Evolutionary conservation across 2,329 filamentous ascomycete genomes (phyloP), one percentile per base, ranked within the genome.

Genomic region (Claviceps sp.): DNA sequence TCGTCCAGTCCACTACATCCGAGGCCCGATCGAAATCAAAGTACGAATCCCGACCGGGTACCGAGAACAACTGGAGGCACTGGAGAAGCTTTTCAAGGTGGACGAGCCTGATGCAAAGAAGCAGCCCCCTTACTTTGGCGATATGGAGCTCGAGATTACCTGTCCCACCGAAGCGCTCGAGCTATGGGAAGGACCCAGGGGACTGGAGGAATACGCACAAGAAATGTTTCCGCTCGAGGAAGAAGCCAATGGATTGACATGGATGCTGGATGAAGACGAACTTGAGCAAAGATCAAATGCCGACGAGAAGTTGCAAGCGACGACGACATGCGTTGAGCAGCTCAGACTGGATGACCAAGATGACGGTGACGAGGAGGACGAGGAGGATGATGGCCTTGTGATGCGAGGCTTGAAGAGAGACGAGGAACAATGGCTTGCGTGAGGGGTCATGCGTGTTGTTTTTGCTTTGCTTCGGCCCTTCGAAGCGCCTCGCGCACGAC

Each of bases 181-280:
- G 59, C 72, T 98, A 24, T 97, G 93, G 93, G 88, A 95, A 64
- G 93, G 89, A 4, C 88, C 88, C 58, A 78, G 93, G 51, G 86
- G 88, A 34, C 78, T 97, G 59, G 89, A 96, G 64, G 93, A 97
- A 68, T 98, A 97, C 65, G 91, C 91, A 1, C 78, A 86, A 48
- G 93, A 97, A 65, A 89, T 94, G 30, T 97, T 97, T 61, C 88
- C 88, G 0, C 77, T 96, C 13, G 93, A 98, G 67, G 93, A 98
- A 70, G 85, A 90, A 60, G 88, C 89, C 37, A 97, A 97, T 65
- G 91, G 91, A 5, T 71, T 93, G 62, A 88, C 85, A 16, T 98
- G 93, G 93, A 97, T 96, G 91, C 64, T 77, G 44, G 75, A 78
- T 4, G 75, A 76, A 11, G 74, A 74, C 41, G 73, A 72, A 16